Evolutionary conservation across 2,329 filamentous ascomycete genomes (phyloP).

Genomic region (Exserohilum turcica): DNA sequence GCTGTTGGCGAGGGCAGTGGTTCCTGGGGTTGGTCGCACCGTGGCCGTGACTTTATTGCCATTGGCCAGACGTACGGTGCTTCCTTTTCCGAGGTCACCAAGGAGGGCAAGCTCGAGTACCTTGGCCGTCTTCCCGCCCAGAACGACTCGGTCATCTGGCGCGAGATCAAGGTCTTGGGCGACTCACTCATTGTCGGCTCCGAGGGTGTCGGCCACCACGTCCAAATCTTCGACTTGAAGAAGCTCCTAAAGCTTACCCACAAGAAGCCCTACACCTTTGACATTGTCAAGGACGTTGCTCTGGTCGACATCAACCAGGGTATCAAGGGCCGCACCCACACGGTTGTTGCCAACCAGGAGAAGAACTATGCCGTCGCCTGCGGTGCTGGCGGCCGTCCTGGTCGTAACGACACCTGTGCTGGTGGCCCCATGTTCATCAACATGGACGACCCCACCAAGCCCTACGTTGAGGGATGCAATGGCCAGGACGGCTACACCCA

Average conservation of each 20-base stretch:
- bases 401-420: slow-evolving; percentile 50
- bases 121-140: slow-evolving; percentile 59
- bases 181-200: slow-evolving; percentile 51
- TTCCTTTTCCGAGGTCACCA: slow-evolving; percentile 58
- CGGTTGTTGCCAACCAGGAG: slow-evolving; percentile 45
- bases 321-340: slow-evolving; percentile 42
- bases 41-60: slow-evolving; percentile 60
- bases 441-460: slow-evolving; percentile 55
- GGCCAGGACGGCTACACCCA: slow-evolving; percentile 64
- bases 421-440: slow-evolving; percentile 64
- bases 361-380: slow-evolving; percentile 43
- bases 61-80: slow-evolving; percentile 62
- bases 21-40: slow-evolving; percentile 61
- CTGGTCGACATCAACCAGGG: slow-evolving; percentile 37
- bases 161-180: slow-evolving; percentile 56
- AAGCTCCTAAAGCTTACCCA: slow-evolving; percentile 45
- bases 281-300: slow-evolving; percentile 35
- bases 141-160: slow-evolving; percentile 55
- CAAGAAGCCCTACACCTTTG: slow-evolving; percentile 40
- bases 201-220: slow-evolving; percentile 53
- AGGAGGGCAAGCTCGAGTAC: slow-evolving; percentile 57
- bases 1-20: slow-evolving; percentile 49
- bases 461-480: slow-evolving; percentile 58
- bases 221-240: slow-evolving; percentile 66
- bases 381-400: slow-evolving; percentile 36